These are phyloP conservation scores for Pseudonitzschia multiseries DNA, from an alignment of 108 stramenopile species.

Conservation along the genomic window DNA sequence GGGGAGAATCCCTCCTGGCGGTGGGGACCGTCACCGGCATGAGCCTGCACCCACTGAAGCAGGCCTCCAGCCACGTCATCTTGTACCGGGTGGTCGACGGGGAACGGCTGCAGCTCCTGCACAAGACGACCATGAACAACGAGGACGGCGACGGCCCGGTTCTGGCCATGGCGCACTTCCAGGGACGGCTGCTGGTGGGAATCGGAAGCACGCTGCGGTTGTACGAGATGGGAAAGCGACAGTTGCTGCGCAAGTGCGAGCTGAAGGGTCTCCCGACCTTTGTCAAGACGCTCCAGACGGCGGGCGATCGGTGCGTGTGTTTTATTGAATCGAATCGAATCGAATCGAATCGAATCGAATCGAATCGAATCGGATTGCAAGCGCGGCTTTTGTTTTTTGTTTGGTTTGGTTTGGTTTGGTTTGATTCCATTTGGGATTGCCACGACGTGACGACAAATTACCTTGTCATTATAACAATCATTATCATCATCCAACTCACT, in stretches of 20 bases:
- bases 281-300: constrained; percentile 85
- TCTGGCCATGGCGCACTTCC: constrained; percentile 89
- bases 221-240: constrained; percentile 97
- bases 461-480: background rate
- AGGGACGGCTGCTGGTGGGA: constrained; percentile 92
- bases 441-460: background rate
- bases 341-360: background rate
- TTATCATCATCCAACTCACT: too few relatives aligned
- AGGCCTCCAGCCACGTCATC: constrained; percentile 65
- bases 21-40: constrained; percentile 93
- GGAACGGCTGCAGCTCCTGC: constrained; percentile 86
- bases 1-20: constrained; percentile 92
- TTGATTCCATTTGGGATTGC: background rate
- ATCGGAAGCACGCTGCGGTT: constrained; percentile 85
- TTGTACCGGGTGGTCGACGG: constrained; percentile 87
- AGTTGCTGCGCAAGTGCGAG: constrained; percentile 96
- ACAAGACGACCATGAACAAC: constrained; percentile 87
- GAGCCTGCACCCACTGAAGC: constrained; percentile 83
- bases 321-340: too few relatives aligned
- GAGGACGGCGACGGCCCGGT: constrained; percentile 42
- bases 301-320: constrained; percentile 68
- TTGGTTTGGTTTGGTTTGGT: background rate
- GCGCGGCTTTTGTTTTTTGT: background rate
- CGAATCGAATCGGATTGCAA: background rate
- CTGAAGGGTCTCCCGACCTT: constrained; percentile 81